Percentiles rank a stretch among this genome's conserved stretches.
Conservation (phyloP, 2,329 filamentous ascomycete genomes). For the Alternaria viburni region DNA sequence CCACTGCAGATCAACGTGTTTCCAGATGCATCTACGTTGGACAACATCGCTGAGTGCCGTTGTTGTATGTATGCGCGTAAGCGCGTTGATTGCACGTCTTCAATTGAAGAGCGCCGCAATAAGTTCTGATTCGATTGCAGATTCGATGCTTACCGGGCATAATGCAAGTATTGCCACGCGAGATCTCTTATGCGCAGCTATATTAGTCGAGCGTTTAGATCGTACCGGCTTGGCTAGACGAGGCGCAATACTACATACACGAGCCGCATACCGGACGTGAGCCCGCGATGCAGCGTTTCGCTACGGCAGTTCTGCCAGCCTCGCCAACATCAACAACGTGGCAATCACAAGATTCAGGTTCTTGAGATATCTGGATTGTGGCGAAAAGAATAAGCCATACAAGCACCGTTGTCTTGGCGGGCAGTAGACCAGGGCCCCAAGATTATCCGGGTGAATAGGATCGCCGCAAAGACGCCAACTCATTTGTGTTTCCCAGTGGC, state of each 20-base stretch:
- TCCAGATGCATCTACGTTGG: not conserved
- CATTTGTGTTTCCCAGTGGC: not conserved
- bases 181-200: not conserved
- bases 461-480: not conserved
- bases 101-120: not conserved
- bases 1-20: not conserved
- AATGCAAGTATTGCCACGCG: not conserved
- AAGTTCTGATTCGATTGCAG: not conserved
- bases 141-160: conserved; percentile 6
- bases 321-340: not conserved
- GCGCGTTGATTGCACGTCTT: not conserved
- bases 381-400: not conserved
- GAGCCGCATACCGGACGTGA: not conserved
- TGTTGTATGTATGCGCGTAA: not conserved
- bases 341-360: not conserved
- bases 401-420: not conserved
- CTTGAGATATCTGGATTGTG: not conserved
- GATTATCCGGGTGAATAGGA: conserved; percentile 15
- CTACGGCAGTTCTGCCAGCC: not conserved
- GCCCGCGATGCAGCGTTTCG: not conserved
- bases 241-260: not conserved
- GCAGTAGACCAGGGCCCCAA: not conserved
- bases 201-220: not conserved
- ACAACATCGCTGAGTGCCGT: not conserved
- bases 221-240: not conserved